Percentiles rank a stretch among this genome's conserved stretches.
phyloP scores from a whole-genome alignment of 1,284 basidiomycete genomes.

The Xerocomus nothofagi region DNA sequence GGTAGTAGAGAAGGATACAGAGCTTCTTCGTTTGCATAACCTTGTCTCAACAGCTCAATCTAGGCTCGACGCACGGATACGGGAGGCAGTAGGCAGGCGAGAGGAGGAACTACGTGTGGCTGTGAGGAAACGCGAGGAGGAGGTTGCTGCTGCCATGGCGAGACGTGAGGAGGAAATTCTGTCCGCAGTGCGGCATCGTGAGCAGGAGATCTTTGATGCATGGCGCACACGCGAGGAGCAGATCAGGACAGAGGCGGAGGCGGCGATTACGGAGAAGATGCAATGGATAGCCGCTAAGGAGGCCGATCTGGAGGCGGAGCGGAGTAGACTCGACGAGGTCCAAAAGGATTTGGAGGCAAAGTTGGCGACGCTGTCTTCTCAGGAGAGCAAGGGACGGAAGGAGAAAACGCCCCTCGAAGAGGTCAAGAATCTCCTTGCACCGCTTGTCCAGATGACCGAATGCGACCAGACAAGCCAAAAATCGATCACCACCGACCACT shows the following conservation, averaged over 20 bases:
- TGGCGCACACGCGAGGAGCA: constrained; percentile 60
- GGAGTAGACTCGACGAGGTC: constrained; percentile 46
- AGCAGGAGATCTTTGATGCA: constrained; percentile 67
- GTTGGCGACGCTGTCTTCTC: constrained; percentile 43
- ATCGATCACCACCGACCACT: constrained; percentile 16
- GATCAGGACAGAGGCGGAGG: constrained; percentile 50
- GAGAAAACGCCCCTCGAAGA: constrained; percentile 69
- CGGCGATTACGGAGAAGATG: constrained; percentile 51
- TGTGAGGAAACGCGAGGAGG: constrained; percentile 65
- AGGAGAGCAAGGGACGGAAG: constrained; percentile 43
- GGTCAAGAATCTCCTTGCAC: constrained; percentile 66
- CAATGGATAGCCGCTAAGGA: constrained; percentile 53
- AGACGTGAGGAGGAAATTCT: constrained; percentile 72
- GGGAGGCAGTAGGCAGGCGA: constrained; percentile 58
- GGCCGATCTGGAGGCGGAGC: constrained; percentile 53
- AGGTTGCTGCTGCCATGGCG: constrained; percentile 63
- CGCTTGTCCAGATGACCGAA: constrained; percentile 45
- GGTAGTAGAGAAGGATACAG: constrained; percentile 57
- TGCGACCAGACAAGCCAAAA: constrained; percentile 30
- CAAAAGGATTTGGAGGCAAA: constrained; percentile 49
- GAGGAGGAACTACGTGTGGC: constrained; percentile 68
- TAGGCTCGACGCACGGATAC: constrained; percentile 52
- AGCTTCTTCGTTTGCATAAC: constrained; percentile 52
- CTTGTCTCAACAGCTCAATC: constrained; percentile 40
- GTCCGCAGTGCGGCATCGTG: constrained; percentile 62